These are phyloP conservation scores for Kwoniella shandongensis DNA, from an alignment of 768 basidiomycete species.

Conservation along the genomic window DNA sequence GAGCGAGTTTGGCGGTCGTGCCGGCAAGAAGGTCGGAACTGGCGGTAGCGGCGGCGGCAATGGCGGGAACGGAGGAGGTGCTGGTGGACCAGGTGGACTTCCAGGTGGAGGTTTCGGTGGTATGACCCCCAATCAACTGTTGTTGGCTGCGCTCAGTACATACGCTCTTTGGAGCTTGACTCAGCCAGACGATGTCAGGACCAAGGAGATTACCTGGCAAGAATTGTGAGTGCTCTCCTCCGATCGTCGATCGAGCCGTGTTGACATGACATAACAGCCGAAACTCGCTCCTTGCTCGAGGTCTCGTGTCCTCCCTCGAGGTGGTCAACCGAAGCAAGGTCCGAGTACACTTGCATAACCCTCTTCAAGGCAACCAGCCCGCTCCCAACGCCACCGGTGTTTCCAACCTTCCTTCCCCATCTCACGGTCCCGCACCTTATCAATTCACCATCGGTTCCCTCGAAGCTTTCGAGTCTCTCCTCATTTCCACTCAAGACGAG, in stretches of 20 bases:
- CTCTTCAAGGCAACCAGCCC: constrained; percentile 47
- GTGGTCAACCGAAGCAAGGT: constrained; percentile 89
- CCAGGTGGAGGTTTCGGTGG: constrained; percentile 30
- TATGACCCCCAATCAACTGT: constrained; percentile 49
- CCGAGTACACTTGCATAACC: constrained; percentile 86
- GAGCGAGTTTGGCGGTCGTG: constrained; percentile 33
- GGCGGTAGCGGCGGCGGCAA: constrained; percentile 46
- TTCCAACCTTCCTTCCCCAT: constrained; percentile 42
- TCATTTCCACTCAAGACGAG: constrained; percentile 89
- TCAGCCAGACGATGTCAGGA: constrained; percentile 38
- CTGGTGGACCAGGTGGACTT: constrained; percentile 30
- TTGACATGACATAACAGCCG: constrained; percentile 55
- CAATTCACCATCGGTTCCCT: constrained; percentile 97
- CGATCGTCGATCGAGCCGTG: neutral
- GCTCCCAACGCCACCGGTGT: constrained; percentile 24
- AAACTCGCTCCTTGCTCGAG: constrained; percentile 93
- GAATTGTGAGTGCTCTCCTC: constrained; percentile 63
- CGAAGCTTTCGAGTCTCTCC: constrained; percentile 91
- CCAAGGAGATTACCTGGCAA: constrained; percentile 98
- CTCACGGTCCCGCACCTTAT: constrained; percentile 57
- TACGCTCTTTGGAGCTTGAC: constrained; percentile 46
- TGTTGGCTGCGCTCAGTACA: constrained; percentile 45
- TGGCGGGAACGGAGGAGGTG: constrained; percentile 35
- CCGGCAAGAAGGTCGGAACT: constrained; percentile 40
- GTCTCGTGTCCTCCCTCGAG: constrained; percentile 86